These are phyloP conservation scores for Daedaleopsis nitida DNA, from an alignment of 768 basidiomycete species.

Conservation along the genomic window DNA sequence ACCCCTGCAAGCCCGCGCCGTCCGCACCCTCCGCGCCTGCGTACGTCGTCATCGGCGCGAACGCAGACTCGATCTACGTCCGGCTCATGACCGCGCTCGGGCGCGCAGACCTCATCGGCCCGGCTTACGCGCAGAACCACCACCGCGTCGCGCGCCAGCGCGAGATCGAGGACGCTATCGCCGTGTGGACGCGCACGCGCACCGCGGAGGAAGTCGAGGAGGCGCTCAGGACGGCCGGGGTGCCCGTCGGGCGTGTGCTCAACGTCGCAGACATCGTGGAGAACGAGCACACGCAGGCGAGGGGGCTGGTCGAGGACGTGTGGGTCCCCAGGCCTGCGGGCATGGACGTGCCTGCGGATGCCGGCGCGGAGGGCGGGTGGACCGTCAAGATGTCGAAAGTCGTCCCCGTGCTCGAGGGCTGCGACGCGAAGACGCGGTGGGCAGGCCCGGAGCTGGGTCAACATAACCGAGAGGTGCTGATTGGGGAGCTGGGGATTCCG, in stretches of 20 bases:
- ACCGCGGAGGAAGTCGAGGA: constrained; percentile 56
- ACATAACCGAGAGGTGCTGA: constrained; percentile 36
- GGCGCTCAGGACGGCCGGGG: constrained; percentile 50
- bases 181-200: constrained; percentile 54
- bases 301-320: constrained; percentile 63
- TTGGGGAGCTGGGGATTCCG: constrained; percentile 30
- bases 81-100: constrained; percentile 64
- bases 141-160: constrained; percentile 44
- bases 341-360: background rate
- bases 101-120: constrained; percentile 60
- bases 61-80: constrained; percentile 69
- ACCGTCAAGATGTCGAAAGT: constrained; percentile 68
- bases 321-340: constrained; percentile 39
- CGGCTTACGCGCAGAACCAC: constrained; percentile 47
- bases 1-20: constrained; percentile 59
- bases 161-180: constrained; percentile 64
- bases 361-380: constrained; percentile 45
- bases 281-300: constrained; percentile 53
- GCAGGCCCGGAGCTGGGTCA: constrained; percentile 69
- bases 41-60: constrained; percentile 73
- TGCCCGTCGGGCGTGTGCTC: constrained; percentile 67
- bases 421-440: constrained; percentile 60
- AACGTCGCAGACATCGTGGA: constrained; percentile 65
- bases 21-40: constrained; percentile 42
- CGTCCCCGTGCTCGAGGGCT: constrained; percentile 63